Evolutionary conservation across 1,284 basidiomycete genomes (phyloP), one percentile per base, ranked within the genome.

Genomic region (Austroboletus niveus): DNA sequence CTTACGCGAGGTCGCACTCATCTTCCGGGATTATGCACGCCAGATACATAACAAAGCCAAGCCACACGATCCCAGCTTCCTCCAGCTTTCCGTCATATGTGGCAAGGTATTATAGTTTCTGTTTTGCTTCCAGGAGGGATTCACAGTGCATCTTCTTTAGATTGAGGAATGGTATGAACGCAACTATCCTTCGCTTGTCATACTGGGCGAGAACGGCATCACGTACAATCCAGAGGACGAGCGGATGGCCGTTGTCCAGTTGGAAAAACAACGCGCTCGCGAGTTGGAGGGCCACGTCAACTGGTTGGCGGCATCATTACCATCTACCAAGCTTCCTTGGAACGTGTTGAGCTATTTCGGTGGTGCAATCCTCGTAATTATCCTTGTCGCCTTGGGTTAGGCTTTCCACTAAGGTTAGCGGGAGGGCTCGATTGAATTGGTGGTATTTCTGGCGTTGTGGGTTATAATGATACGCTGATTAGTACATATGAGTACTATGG

Each of bases 111-210:
- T 55, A 49, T 15, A 4, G 12, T 17, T 15, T n/a, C 10, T 47
- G 39, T 10, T 39, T 29, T 12, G 17, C 29, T 47, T n/a, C 22
- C 27, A 8, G 5, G 45, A 34, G 24, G n/a, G 20, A 42, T 39
- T 49, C 14, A 49, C 17, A 35, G 29, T 22, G 7, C 24, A 22
- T 4, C 31, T n/a, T 68, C 7, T 7, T 4, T 42, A 94, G 90
- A 91, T 97, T 66, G 93, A 96, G 62, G 84, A 87, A 72, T 97
- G 94, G 94, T 85, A 78, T 57, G 94, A 97, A 70, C 87, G 85
- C 62, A 79, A 93, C 71, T 95, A 90, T 72, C 92, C 92, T 3
- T 89, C 91, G 4, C 94, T 94, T 74, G 81, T 94, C 48, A 60
- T 73, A 12, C 65, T 92, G 58, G 60, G 60, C 44, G 59, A 67